Conservation (phyloP, 345 rosid genomes). For the Mercurialis annua region DNA sequence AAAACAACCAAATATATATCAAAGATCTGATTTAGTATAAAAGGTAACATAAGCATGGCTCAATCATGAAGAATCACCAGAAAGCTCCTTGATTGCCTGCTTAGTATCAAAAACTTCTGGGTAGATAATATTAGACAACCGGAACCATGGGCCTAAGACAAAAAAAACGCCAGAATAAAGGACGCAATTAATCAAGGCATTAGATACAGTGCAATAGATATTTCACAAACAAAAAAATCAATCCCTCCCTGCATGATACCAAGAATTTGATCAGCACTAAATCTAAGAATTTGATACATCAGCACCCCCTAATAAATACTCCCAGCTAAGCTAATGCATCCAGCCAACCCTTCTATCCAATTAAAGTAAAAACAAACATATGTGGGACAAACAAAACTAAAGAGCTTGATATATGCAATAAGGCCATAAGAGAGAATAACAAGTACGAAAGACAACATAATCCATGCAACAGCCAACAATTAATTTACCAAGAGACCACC, state of each 20-base stretch:
- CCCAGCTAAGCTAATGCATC: background rate
- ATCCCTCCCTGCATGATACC: too few species aligned
- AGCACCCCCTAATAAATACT: background rate
- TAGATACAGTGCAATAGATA: too few species aligned
- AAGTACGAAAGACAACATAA: background rate
- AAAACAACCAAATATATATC: slow-evolving; percentile 17
- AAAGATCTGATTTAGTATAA: slow-evolving; percentile 3
- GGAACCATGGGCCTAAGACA: slow-evolving; percentile 83
- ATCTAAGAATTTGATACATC: too few species aligned
- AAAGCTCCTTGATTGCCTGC: slow-evolving; percentile 55
- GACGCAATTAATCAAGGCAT: too few species aligned
- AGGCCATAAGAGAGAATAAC: background rate
- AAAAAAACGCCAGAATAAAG: background rate
- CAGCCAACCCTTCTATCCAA: background rate
- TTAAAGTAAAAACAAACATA: background rate
- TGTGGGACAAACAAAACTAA: background rate
- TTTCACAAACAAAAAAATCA: too few species aligned
- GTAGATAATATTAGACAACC: slow-evolving; percentile 61
- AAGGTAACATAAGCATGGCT: background rate
- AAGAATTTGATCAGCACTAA: too few species aligned
- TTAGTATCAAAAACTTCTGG: slow-evolving; percentile 55
- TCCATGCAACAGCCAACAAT: background rate
- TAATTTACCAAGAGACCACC: background rate
- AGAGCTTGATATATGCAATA: background rate
- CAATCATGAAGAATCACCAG: slow-evolving; percentile 40